phyloP scores from a whole-genome alignment of 1,284 basidiomycete genomes.

The Tranzscheliella williamsii region DNA sequence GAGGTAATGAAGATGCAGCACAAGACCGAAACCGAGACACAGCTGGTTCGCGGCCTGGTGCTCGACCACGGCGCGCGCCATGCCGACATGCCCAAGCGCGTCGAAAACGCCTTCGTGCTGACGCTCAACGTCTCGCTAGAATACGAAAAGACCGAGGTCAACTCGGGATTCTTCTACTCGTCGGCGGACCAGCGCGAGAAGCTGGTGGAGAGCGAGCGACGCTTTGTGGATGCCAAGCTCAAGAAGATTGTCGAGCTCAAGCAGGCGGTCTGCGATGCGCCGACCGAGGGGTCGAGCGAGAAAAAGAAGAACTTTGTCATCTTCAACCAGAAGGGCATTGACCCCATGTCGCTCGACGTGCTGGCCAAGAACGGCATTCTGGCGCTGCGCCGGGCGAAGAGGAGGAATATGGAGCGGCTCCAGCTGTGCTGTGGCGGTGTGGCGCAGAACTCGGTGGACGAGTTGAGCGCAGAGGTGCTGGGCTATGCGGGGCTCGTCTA shows the following conservation, averaged over 20 bases:
- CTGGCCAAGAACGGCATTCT: constrained; percentile 96
- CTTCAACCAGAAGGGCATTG: constrained; percentile 99
- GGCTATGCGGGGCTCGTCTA: constrained; percentile 98
- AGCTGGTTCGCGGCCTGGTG: constrained; percentile 90
- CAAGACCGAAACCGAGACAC: constrained; percentile 95
- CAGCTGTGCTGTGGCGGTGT: constrained; percentile 85
- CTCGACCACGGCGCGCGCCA: constrained; percentile 92
- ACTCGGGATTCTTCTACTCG: constrained; percentile 99
- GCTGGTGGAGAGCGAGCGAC: constrained; percentile 94
- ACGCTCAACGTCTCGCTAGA: constrained; percentile 97
- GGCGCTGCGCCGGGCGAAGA: constrained; percentile 90
- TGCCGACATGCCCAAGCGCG: constrained; percentile 98
- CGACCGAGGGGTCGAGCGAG: constrained; percentile 56
- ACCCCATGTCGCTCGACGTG: constrained; percentile 94
- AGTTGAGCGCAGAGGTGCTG: constrained; percentile 84
- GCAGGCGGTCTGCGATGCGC: constrained; percentile 79
- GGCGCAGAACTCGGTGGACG: constrained; percentile 97
- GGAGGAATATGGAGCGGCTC: constrained; percentile 67
- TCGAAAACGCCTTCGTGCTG: constrained; percentile 94
- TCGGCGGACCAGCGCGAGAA: constrained; percentile 98
- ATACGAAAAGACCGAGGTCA: constrained; percentile 99
- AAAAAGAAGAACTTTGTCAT: constrained; percentile 84
- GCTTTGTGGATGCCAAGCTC: constrained; percentile 90
- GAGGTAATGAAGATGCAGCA: constrained; percentile 99
- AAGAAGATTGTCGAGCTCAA: constrained; percentile 98